phyloP scores from a whole-genome alignment of 1,139 yeast genomes.

The Arxiozyma slooffiae region DNA sequence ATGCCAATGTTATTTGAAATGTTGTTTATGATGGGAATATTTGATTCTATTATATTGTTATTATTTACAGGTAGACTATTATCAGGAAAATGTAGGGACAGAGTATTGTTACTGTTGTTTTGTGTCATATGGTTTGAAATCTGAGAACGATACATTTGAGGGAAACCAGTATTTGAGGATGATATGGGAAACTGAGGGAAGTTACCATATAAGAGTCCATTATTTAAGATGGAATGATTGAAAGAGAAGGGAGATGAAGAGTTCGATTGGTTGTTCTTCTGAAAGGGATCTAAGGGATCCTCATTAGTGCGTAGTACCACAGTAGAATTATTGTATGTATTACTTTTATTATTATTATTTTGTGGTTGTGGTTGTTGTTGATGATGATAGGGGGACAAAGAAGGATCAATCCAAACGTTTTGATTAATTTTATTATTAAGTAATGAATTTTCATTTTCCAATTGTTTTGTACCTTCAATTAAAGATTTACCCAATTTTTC shows the following conservation, averaged over 20 bases:
- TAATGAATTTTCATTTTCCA: constrained; percentile 14
- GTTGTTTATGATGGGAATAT: background rate
- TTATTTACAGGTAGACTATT: constrained; percentile 5
- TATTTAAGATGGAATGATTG: constrained; percentile 8
- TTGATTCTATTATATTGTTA: background rate
- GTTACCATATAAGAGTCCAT: constrained; percentile 8
- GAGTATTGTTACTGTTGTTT: background rate
- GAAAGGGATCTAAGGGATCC: background rate
- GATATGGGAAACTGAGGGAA: constrained; percentile 9
- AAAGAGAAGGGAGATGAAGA: constrained; percentile 4
- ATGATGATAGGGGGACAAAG: constrained; percentile 24
- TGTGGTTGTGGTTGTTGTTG: background rate
- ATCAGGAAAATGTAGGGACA: background rate
- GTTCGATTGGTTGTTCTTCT: constrained; percentile 4
- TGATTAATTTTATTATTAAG: constrained; percentile 4
- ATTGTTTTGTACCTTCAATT: constrained; percentile 30
- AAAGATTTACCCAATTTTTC: constrained; percentile 29
- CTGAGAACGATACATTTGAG: constrained; percentile 6
- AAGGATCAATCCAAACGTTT: constrained; percentile 24
- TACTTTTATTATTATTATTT: background rate
- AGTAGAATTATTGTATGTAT: background rate
- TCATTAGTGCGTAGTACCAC: background rate
- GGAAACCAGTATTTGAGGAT: constrained; percentile 5
- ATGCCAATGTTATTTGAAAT: background rate
- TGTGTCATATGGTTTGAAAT: background rate